Percentiles rank a stretch among this genome's conserved stretches.
These are phyloP conservation scores for Phaeotremella skinneri DNA, from an alignment of 768 basidiomycete genomes.

Conservation along the genomic window DNA sequence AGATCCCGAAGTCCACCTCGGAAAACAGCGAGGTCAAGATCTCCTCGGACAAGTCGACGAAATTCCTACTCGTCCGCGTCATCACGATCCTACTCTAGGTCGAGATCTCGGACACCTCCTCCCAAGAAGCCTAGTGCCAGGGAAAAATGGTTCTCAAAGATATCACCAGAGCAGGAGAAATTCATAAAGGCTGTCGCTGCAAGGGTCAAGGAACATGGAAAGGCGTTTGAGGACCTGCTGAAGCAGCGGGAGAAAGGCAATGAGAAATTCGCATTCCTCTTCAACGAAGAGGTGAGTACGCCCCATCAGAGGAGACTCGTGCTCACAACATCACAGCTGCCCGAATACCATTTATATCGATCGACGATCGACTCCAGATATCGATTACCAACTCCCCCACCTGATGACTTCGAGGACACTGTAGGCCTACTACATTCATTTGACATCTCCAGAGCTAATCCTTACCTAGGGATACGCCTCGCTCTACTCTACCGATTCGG, in stretches of 20 bases:
- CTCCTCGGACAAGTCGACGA: conserved; percentile 3
- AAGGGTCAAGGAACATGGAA: conserved; percentile 77
- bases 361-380: conserved; percentile 52
- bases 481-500: conserved; percentile 73
- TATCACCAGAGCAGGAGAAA: conserved; percentile 70
- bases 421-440: conserved; percentile 25
- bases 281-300: conserved; percentile 50
- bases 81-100: conserved; percentile 51
- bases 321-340: conserved; percentile 47
- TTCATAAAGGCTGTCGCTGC: conserved; percentile 85
- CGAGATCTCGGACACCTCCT: conserved; percentile 51
- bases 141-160: conserved; percentile 32
- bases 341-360: conserved; percentile 54
- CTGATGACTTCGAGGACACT: conserved; percentile 51
- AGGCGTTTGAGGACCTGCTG: conserved; percentile 70
- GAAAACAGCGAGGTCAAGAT: conserved; percentile 18
- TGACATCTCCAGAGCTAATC: background rate
- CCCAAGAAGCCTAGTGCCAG: conserved; percentile 25
- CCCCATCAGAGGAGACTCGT: no score
- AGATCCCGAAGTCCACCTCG: conserved; percentile 52
- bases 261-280: conserved; percentile 76
- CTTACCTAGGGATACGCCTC: conserved; percentile 47
- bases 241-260: conserved; percentile 75
- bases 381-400: conserved; percentile 51
- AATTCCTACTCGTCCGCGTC: conserved; percentile 20